Evolutionary conservation across 2,329 filamentous ascomycete genomes (phyloP), one percentile per base, ranked within the genome.

Genomic region (Colletotrichum orbiculare): DNA sequence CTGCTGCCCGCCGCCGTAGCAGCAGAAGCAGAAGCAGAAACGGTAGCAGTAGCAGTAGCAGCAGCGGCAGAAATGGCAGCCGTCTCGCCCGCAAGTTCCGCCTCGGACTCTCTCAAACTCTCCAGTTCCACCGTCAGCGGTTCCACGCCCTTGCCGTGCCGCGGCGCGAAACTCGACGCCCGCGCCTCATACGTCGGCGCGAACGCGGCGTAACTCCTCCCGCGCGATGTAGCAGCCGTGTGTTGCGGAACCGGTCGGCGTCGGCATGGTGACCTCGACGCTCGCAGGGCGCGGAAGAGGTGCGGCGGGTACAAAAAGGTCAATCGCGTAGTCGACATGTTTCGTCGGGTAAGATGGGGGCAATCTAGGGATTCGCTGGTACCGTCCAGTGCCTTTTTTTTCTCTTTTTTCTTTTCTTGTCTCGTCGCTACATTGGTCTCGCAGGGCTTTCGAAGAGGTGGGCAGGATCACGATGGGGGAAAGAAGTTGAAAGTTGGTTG

Each of bases 281-380:
- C 46, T 4, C 13, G 41, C 17, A 47, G 13, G 10, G 49, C 55
- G 38, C 88, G 87, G 75, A 90, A 86, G 59, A 92, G 77, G 69
- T 88, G 87, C 49, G 25, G 25, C 25, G 90, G 89, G 70, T 91
- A 92, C 15, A 92, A 81, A 72, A 92, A 92, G 13, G 87, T 86
- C 65, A 92, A 80, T 71, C 89, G 83, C 66, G 82, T 79, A 33
- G 85, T 82, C 68, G 89, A 83, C 87, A 92, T 92, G 25, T 25
- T 25, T 25, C 25, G 25, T 25, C 25, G 4, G 25, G 25, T 25
- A 25, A 25, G 25, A 5, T 4, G 25, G 25, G 25, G 25, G 25
- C 4, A 5, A 25, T 25, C 25, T 25, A 4, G 25, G 25, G 25
- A 25, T 25, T 4, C 25, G 25, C 25, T 25, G 25, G 25, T 25